A percentile compares a stretch with the other conserved stretches of the same genome.
These are phyloP conservation scores for Coemansia sp. DNA, from an alignment of 192 early-diverging fungal species.

Conservation along the genomic window DNA sequence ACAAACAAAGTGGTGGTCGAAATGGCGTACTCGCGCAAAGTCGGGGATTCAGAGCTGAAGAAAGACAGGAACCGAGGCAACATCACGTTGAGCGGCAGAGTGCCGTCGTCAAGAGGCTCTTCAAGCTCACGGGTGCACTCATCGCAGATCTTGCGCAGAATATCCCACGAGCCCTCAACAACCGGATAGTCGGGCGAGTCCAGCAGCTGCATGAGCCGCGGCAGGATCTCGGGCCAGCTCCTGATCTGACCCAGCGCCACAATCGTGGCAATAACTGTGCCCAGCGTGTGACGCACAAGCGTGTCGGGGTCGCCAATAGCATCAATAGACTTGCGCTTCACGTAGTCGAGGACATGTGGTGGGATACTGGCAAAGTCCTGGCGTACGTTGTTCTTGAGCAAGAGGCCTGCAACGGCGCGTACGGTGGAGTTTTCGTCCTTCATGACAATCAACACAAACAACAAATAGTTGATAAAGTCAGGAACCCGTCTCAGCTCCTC, in stretches of 20 bases:
- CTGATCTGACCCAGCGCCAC: conserved; percentile 64
- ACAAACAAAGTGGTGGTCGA: conserved; percentile 87
- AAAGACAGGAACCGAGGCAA: conserved; percentile 86
- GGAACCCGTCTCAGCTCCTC: conserved; percentile 74
- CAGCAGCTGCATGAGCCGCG: conserved; percentile 73
- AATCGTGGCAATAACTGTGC: conserved; percentile 87
- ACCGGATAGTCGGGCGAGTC: conserved; percentile 66
- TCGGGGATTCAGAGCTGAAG: conserved; percentile 72
- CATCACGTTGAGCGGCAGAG: conserved; percentile 77
- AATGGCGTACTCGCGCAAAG: conserved; percentile 80
- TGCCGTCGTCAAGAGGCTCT: conserved; percentile 64
- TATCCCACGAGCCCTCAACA: conserved; percentile 84
- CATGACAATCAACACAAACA: conserved; percentile 79
- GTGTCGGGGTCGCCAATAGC: conserved; percentile 70
- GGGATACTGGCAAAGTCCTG: conserved; percentile 55
- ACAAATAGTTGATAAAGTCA: conserved; percentile 89
- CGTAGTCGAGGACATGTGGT: conserved; percentile 64
- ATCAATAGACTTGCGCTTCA: conserved; percentile 60
- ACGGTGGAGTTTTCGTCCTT: conserved; percentile 63
- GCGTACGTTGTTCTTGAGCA: conserved; percentile 76
- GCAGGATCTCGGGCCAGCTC: conserved; percentile 84
- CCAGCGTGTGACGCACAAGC: conserved; percentile 76
- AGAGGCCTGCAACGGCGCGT: conserved; percentile 82
- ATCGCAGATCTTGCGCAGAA: conserved; percentile 94
- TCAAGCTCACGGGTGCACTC: conserved; percentile 83